These are phyloP conservation scores for Endocalyx cinctus DNA, from an alignment of 2,329 filamentous ascomycete species.

Conservation along the genomic window DNA sequence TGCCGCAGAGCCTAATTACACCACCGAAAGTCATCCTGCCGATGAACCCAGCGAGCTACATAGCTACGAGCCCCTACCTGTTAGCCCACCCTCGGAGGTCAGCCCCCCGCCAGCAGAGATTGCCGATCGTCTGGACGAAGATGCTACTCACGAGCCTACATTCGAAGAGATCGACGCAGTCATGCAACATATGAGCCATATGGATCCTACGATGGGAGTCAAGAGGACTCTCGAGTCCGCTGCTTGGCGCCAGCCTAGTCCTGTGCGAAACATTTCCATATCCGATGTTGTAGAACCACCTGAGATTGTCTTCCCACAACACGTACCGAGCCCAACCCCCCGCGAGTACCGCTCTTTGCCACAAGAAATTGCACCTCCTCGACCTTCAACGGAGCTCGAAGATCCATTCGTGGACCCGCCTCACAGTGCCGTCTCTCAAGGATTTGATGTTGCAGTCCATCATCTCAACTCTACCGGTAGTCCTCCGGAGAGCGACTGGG, in stretches of 20 bases:
- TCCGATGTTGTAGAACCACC: slow-evolving; percentile 40
- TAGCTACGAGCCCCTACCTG: slow-evolving; percentile 27
- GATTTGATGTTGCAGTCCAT: slow-evolving; percentile 53
- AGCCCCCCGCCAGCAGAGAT: too few relatives aligned
- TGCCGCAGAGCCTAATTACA: slow-evolving; percentile 4
- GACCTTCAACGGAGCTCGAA: slow-evolving; percentile 52
- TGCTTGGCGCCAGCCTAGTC: slow-evolving; percentile 42
- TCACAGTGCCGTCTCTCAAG: slow-evolving; percentile 37
- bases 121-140: too few relatives aligned
- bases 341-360: slow-evolving; percentile 46
- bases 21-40: slow-evolving; percentile 3
- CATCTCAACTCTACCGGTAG: slow-evolving; percentile 60
- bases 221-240: slow-evolving; percentile 54
- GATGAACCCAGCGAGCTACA: slow-evolving; percentile 24
- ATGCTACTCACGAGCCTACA: slow-evolving; percentile 39
- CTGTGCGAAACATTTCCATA: slow-evolving; percentile 32
- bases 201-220: slow-evolving; percentile 68
- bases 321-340: slow-evolving; percentile 62
- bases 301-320: slow-evolving; percentile 48
- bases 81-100: slow-evolving; percentile 25
- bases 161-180: slow-evolving; percentile 89
- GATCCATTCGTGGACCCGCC: slow-evolving; percentile 58
- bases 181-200: slow-evolving; percentile 78
- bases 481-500: slow-evolving; percentile 83
- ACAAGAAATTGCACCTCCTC: slow-evolving; percentile 41